Conservation (phyloP, 2,329 filamentous ascomycete genomes). For the Canariomyces notabilis region DNA sequence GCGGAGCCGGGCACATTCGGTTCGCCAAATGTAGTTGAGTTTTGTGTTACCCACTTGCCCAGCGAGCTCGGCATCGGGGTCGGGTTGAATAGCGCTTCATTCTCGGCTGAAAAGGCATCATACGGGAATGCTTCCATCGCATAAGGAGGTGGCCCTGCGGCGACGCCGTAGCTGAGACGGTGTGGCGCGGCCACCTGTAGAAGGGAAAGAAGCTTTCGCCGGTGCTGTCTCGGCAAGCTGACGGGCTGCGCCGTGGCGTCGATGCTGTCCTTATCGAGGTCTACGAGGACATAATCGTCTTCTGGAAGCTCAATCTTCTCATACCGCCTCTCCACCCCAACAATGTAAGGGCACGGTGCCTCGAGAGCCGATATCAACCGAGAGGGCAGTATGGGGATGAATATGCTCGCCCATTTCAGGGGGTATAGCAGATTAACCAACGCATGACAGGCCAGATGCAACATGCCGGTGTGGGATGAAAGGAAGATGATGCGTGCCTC, state of each 20-base stretch:
- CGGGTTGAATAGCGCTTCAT: slow-evolving; percentile 70
- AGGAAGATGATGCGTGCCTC: slow-evolving; percentile 95
- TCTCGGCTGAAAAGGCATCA: slow-evolving; percentile 85
- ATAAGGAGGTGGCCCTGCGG: slow-evolving; percentile 84
- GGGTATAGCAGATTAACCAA: slow-evolving; percentile 82
- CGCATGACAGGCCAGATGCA: slow-evolving; percentile 88
- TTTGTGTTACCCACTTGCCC: slow-evolving; percentile 81
- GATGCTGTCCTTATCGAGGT: slow-evolving; percentile 86
- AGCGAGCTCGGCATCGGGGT: slow-evolving; percentile 66
- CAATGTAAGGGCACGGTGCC: slow-evolving; percentile 93
- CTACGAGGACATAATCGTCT: slow-evolving; percentile 92
- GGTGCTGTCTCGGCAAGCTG: slow-evolving; percentile 78
- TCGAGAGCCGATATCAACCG: slow-evolving; percentile 86
- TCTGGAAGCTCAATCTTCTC: slow-evolving; percentile 81
- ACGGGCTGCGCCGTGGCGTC: slow-evolving; percentile 76
- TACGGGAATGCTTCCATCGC: slow-evolving; percentile 89
- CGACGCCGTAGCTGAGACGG: slow-evolving; percentile 78
- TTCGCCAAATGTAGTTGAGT: slow-evolving; percentile 80
- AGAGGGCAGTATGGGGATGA: slow-evolving; percentile 86
- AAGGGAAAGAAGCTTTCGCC: slow-evolving; percentile 81
- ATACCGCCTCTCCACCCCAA: slow-evolving; percentile 90
- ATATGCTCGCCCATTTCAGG: slow-evolving; percentile 86
- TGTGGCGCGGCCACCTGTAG: slow-evolving; percentile 88
- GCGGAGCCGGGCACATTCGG: slow-evolving; percentile 46
- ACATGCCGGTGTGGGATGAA: slow-evolving; percentile 93